Evolutionary conservation across 208 protist genomes (phyloP), one percentile per base, ranked within the genome.

Genomic region (Balamuthia mandrillaris): DNA sequence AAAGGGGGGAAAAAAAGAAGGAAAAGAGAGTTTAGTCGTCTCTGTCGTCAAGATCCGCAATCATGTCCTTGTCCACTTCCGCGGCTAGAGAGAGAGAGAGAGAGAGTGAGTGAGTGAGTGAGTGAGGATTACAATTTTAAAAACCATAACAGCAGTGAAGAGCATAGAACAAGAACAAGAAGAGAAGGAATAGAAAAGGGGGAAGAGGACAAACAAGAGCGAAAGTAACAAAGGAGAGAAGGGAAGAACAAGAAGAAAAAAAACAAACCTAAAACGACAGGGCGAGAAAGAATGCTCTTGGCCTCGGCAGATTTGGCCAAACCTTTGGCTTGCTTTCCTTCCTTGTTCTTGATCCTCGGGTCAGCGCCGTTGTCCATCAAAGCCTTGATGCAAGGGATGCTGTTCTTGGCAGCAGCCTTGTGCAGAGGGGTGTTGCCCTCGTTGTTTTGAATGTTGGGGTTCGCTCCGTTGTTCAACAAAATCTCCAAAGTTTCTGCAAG

Each of bases 21-120:
- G n/a, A n/a, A n/a, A n/a, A n/a, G 29, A 44, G 3, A 0, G 1
- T 5, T 29, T 39, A 79, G 47, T 79, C 70, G 29, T 79, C 70
- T 18, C 52, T 60, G 27, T 79, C 70, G 47, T 49, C 70, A 12
- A 39, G 47, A 41, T 79, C 70, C 10, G 70, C 70, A 42, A 79
- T 42, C 70, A 79, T 79, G 70, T 79, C 70, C 70, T 41, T 79
- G 70, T 79, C 70, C 39, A 79, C 70, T 37, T 79, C 70, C n/a
- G n/a, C n/a, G n/a, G n/a, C n/a, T n/a, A n/a, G n/a, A n/a, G n/a
- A n/a, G n/a, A n/a, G n/a, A n/a, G n/a, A n/a, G n/a, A n/a, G n/a
- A n/a, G n/a, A n/a, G n/a, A n/a, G n/a, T n/a, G n/a, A n/a, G n/a
- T n/a, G n/a, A n/a, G n/a, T n/a, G n/a, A n/a, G n/a, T n/a, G n/a